Conservation (phyloP, 2,329 filamentous ascomycete species). For the Fusarium sp. region DNA sequence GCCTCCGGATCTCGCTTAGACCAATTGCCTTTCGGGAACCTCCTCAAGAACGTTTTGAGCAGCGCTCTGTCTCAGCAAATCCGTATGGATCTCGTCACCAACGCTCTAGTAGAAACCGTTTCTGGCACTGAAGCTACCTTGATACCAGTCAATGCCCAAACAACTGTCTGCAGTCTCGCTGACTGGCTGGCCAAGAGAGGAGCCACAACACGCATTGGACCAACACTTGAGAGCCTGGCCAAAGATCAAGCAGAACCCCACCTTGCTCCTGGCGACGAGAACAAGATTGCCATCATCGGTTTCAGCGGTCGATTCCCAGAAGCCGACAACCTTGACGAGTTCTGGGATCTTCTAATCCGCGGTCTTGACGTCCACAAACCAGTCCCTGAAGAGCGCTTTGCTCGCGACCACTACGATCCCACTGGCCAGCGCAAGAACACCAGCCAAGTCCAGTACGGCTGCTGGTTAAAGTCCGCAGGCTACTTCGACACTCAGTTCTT, state of each 20-base stretch:
- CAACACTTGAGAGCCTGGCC: neutral
- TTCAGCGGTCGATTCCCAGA: conserved; percentile 57
- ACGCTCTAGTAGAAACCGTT: neutral
- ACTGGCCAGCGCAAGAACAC: conserved; percentile 76
- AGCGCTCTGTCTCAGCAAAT: neutral
- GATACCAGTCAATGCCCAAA: neutral
- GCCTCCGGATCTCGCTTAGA: neutral
- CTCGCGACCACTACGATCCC: conserved; percentile 71
- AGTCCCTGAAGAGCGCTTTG: conserved; percentile 74
- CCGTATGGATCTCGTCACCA: neutral
- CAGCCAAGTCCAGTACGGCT: conserved; percentile 75
- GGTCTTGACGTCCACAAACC: conserved; percentile 73
- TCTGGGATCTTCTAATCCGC: conserved; percentile 74
- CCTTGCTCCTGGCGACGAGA: neutral
- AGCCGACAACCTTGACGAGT: conserved; percentile 54
- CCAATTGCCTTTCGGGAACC: neutral
- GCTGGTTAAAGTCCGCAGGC: conserved; percentile 75
- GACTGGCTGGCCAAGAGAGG: neutral
- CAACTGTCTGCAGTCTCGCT: neutral
- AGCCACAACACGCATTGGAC: neutral
- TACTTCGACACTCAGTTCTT: conserved; percentile 83
- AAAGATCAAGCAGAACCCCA: neutral
- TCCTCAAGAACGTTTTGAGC: neutral
- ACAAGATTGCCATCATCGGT: conserved; percentile 85
- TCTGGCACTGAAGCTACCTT: neutral